Base-by-base conservation (phyloP, 495 filamentous ascomycete species). In the Aspergillus indologenus region DNA sequence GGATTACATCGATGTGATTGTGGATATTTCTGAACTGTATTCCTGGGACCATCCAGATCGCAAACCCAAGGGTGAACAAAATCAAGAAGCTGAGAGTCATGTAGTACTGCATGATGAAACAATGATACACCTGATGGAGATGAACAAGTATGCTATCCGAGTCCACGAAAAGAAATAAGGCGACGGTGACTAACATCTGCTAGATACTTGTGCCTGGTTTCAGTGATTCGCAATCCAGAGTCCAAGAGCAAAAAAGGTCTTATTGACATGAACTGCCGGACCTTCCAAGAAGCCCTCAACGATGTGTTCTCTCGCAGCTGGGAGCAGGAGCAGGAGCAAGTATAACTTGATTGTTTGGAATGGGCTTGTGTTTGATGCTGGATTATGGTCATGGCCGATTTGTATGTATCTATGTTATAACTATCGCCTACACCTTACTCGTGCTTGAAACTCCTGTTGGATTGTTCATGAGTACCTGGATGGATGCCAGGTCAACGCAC, bases 1-100 rank as follows among this genome's bases (percentile, higher is more conserved):
- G 23, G 94, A 98, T 68, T 98, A 92, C 67, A 96, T 98, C 57
- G 93, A 98, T 70, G 91, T 96, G 46, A 93, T 98, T 57, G 92
- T 98, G 51, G 94, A 98, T 70, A 84, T 98, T 29, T 92, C 89
- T 15, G 92, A 97, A 69, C 87, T 98, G 18, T 98, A 97, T 65
- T 93, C 91, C 5, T 97, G 81, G 61, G 80, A 83, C 21, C 71
- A 77, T 14, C 79, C 87, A 1, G 83, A 85, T 59, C 82, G 80
- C 5, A 79, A 82, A 50, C 75, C 83, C 0, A 87, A 84, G 71
- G 77, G 81, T 5, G 83, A 86, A 49, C 83, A 83, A 61, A 76
- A 89, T n/a, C 84, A 82, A 55, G 85, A 89, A 69, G 89, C 88
- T 5, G 91, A 96, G 76, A 90, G 87, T 67, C 81, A 86, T 57